Base-by-base conservation (phyloP, 2,329 filamentous ascomycete genomes). In the Curvularia sp. region DNA sequence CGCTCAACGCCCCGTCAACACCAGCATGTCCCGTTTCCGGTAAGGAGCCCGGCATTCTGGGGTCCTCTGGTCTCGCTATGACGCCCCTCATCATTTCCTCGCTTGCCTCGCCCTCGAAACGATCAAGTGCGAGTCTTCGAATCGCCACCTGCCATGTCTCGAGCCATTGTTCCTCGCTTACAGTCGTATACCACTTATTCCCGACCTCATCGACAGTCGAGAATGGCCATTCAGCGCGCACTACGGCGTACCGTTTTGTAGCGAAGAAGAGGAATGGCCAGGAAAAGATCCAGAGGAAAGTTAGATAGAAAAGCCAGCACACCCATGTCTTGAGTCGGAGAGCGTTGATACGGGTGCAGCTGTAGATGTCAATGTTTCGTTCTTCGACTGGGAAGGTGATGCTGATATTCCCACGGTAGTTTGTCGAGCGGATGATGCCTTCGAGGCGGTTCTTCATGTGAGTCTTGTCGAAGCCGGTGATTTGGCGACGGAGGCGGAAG, bases 211-310 rank as follows among this genome's bases (percentile, higher is more conserved):
- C 71, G 9, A 69, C 61, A 4, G 72, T 67, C 3, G 83, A 85
- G 64, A 83, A 88, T 1, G 79, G 75, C 88, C 88, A 93, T 33
- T 88, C 81, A 0, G 84, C 83, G 22, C 81, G 79, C 3, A 86
- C 83, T 2, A 90, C 87, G 62, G 88, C 84, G 78, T 88, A 93
- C 49, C 85, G 82, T 70, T 85, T 86, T 1, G 90, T 93, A 18
- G 83, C 77, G 71, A 91, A 83, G 76, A 86, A 88, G 12, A 93
- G 81, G 56, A 85, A 84, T 0, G 90, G 90, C 90, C 90, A 93
- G 3, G 85, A 80, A 65, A 93, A 81, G 56, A 93, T 69, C 83
- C 89, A 89, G 12, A 90, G 75, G 59, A 92, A 86, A 0, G 87
- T 87, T 5, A 90, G 73, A 70, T 85, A 87, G 77, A 88, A 91